Evolutionary conservation across 2,329 filamentous ascomycete species (phyloP), one percentile per base, ranked within the genome.

Genomic region (Fusarium napiforme): DNA sequence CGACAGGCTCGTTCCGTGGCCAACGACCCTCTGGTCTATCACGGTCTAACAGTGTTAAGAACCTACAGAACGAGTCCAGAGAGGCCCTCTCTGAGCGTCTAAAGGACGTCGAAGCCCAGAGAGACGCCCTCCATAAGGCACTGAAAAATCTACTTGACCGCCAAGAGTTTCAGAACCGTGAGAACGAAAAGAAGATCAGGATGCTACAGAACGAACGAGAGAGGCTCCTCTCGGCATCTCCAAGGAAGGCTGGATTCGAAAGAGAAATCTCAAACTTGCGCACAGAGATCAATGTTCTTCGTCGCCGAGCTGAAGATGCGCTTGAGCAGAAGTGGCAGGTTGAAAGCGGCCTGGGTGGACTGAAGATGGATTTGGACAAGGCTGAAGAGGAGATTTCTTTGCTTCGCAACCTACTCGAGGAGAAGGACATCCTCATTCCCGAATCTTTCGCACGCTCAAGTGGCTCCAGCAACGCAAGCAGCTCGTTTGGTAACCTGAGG

Each of bases 321-420:
- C 88, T 98, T 19, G 94, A 97, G 79, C 93, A 97, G 78, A 98
- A 98, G 83, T 98, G 94, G 92, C 93, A 97, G 80, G 96, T 95
- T 70, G 96, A 98, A 83, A 97, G 97, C 83, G 94, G 94, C 23
- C 85, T 98, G 4, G 89, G 90, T 59, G 94, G 95, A 62, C 85
- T 98, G 64, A 97, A 97, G 84, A 98, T 97, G 93, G 96, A 98
- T 79, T 89, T 99, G 46, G 96, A 98, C 82, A 93, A 95, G 71
- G 95, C 96, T 32, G 94, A 98, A 82, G 93, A 96, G 80, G 96
- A 99, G 83, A 97, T 97, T 36, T 86, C 90, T 45, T 93, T 93
- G n/a, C 87, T 99, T 45, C 91, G 94, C 47, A 89, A 86, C 37
- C 86, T 98, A 32, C 87, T 98, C 26, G 86, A 91, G 69, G 94